Evolutionary conservation across 2,329 filamentous ascomycete species (phyloP).

Genomic region (Alternaria angustiovoidea): DNA sequence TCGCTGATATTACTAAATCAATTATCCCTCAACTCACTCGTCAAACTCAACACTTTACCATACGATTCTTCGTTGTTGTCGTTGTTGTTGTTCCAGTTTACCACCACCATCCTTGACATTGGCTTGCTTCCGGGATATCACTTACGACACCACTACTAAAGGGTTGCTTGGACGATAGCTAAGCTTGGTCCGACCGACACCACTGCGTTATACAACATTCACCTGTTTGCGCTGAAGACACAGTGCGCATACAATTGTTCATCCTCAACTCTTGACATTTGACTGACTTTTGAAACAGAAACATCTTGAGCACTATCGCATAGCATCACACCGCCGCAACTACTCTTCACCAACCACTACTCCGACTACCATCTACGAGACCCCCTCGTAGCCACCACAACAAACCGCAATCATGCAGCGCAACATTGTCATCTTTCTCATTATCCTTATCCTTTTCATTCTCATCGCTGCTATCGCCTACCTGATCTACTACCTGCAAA

Average conservation of each 20-base stretch:
- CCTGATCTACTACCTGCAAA: conserved; percentile 59
- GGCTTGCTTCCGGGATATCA: background rate
- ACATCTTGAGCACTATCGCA: background rate
- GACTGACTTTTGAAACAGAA: background rate
- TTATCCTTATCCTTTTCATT: conserved; percentile 62
- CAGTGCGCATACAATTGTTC: background rate
- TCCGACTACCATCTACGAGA: background rate
- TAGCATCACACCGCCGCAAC: background rate
- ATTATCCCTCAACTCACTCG: background rate
- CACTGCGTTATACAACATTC: background rate
- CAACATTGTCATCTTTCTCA: conserved; percentile 62
- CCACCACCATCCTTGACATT: conserved; percentile 2
- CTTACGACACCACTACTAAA: background rate
- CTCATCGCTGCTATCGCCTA: conserved; percentile 60
- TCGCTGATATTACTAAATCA: conserved; percentile 6
- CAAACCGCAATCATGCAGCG: conserved; percentile 54
- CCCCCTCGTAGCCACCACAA: background rate
- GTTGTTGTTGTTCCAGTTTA: background rate
- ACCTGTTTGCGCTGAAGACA: background rate
- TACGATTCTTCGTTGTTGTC: background rate
- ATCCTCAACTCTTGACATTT: background rate
- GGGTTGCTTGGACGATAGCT: conserved; percentile 21
- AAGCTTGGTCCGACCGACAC: background rate
- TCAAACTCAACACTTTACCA: background rate
- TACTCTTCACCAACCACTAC: background rate